These are phyloP conservation scores for Cryptococcus sp. DNA, from an alignment of 1,284 basidiomycete genomes.

Conservation along the genomic window DNA sequence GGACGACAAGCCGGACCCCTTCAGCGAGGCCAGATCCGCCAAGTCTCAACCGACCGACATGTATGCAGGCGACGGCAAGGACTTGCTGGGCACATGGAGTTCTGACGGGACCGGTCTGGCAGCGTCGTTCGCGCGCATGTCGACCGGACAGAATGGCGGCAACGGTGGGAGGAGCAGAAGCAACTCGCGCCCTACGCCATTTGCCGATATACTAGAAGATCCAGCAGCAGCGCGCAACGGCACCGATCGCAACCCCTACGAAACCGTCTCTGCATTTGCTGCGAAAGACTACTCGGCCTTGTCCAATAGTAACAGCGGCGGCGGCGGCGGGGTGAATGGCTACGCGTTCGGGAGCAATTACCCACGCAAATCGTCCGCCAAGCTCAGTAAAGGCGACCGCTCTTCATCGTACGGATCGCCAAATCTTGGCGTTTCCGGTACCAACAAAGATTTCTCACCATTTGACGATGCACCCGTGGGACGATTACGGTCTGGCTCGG, in stretches of 20 bases:
- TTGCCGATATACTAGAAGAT: slow-evolving; percentile 29
- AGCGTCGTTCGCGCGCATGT: slow-evolving; percentile 29
- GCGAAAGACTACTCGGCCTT: slow-evolving; percentile 9
- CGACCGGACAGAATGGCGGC: not conserved
- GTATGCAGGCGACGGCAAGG: slow-evolving; percentile 20
- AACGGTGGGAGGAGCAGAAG: slow-evolving; percentile 8
- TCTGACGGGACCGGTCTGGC: slow-evolving; percentile 37
- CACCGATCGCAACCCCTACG: slow-evolving; percentile 28
- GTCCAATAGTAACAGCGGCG: not conserved
- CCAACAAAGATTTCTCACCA: slow-evolving; percentile 17
- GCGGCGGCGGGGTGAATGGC: not conserved
- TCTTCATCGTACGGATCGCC: not conserved
- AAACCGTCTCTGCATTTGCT: slow-evolving; percentile 30
- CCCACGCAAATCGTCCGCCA: not conserved
- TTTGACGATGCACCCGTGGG: slow-evolving; percentile 23
- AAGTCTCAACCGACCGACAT: not conserved
- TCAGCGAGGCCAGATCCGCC: not conserved
- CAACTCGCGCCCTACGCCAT: slow-evolving; percentile 19
- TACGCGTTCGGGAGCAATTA: not conserved
- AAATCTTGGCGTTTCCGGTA: not conserved
- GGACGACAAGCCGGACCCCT: slow-evolving; percentile 3
- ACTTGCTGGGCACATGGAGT: slow-evolving; percentile 43
- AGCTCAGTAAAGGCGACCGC: not conserved
- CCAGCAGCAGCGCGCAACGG: not conserved
- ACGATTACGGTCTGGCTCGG: slow-evolving; percentile 10